These are phyloP conservation scores for Alternaria burnsii DNA, from an alignment of 2,329 filamentous ascomycete genomes.

Conservation along the genomic window DNA sequence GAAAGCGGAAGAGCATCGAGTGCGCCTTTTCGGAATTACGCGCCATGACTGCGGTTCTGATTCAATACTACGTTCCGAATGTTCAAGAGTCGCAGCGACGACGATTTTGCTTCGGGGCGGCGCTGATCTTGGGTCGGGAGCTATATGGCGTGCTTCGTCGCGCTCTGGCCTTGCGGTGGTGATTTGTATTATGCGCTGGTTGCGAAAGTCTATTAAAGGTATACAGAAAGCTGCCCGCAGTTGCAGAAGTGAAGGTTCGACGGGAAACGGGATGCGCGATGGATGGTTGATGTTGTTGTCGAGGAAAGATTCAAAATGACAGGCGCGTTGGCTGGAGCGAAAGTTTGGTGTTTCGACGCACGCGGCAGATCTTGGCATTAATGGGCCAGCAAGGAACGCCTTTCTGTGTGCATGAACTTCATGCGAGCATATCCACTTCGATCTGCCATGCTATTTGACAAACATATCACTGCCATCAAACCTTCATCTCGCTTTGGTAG, in stretches of 20 bases:
- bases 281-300: slow-evolving; percentile 21
- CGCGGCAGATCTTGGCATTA: slow-evolving; percentile 39
- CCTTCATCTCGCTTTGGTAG: background rate
- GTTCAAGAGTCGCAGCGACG: background rate
- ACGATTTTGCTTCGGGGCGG: background rate
- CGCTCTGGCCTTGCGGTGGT: slow-evolving; percentile 8
- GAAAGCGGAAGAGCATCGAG: slow-evolving; percentile 99
- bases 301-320: slow-evolving; percentile 13
- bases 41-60: slow-evolving; percentile 62
- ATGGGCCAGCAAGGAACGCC: slow-evolving; percentile 5
- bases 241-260: slow-evolving; percentile 29
- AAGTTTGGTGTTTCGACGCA: slow-evolving; percentile 42
- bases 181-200: slow-evolving; percentile 16
- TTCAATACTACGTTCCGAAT: background rate
- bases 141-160: slow-evolving; percentile 18
- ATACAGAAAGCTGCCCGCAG: slow-evolving; percentile 39
- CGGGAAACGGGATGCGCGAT: slow-evolving; percentile 19
- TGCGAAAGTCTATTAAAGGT: slow-evolving; percentile 22
- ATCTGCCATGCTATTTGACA: background rate
- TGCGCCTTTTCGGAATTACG: slow-evolving; percentile 99
- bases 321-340: slow-evolving; percentile 41
- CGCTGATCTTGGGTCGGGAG: background rate
- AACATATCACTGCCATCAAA: background rate
- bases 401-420: slow-evolving; percentile 15
- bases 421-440: slow-evolving; percentile 14